Base-by-base conservation (phyloP, 345 rosid genomes). In the Geranium brycei region DNA sequence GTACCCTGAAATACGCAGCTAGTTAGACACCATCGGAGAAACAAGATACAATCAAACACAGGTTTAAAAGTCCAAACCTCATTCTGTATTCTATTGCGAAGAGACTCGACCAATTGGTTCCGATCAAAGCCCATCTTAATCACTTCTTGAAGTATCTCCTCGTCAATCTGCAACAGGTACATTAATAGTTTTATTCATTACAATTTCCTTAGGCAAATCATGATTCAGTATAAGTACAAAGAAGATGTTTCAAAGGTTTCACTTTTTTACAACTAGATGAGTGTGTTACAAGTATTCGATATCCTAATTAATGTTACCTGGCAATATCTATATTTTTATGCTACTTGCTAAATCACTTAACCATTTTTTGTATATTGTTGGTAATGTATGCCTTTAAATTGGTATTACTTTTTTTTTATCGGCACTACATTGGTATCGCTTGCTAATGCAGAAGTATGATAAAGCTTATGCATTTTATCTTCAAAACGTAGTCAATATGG, bases 141-240 rank as follows among this genome's bases (percentile, higher is more conserved):
- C 57, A 95, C 96, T 76, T 91, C 95, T 79, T 82, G 95, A 68
- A 95, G 83, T 60, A 91, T 85, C 68, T 95, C 99, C 73, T 95
- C 99, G 57, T 95, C 96, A 73, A 91, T 88, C 99, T 95, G 85
- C 68, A 79, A 73, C 67, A 56, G 51, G 47, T 18, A 64, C 58
- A 69, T 8, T 57, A 38, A 19, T 18, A 14, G 15, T 59, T 11
- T 13, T 8, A 47, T 13, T 38, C 15, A 13, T 47, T 47, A 47
- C 53, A 10, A 6, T 47, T 47, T 47, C 53, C 15, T 47, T 47
- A 6, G 13, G 53, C 53, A 47, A 47, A 47, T 47, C 53, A 10
- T 47, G 53, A 2, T 47, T 47, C 53, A 47, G 3, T 47, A 6
- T 11, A 13, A 47, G 53, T 6, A 47, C 53, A 47, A 13, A 47